Base-by-base conservation (phyloP, 1,139 yeast genomes). In the Sugiyamaella novakii region DNA sequence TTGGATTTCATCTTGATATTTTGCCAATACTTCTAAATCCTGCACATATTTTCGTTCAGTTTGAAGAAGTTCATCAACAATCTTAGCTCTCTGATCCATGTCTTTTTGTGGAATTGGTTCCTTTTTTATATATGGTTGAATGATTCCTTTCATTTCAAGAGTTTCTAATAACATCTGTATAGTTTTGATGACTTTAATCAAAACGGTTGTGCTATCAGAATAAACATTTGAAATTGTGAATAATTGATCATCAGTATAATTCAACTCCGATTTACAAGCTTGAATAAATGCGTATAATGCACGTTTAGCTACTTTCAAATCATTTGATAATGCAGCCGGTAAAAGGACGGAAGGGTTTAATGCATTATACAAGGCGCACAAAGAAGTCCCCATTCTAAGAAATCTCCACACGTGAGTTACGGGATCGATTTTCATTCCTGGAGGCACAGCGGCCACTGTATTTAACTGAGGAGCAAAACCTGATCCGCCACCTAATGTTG, bases 11-110 rank as follows among this genome's bases (percentile, higher is more conserved):
- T 77, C 74, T 64, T 83, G 84, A 68, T 88, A 94, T 38, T 70
- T 70, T 43, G 78, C 75, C 60, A 92, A 69, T 11, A 81, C 76
- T 66, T 91, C 97, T 58, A 92, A 72, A 66, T 92, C 98, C 65
- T 85, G 88, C 17, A 92, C 96, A 65, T 84, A 92, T 66, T 87
- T 89, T 57, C 98, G 76, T 68, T 92, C 99, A 1, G 96, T 88
- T 59, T 84, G 87, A 29, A 94, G 77, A 39, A 92, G 73, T 68
- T 92, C 99, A 58, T 79, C 81, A 47, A 91, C 82, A 43, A 91
- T 92, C 62, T 86, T 87, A 15, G 87, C 82, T 43, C 88, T 75
- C 41, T 54, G 55, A 37, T 60, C 64, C 33, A 49, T 49, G 12
- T 43, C 44, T 36, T 19, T 36, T 5, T 12, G 35, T 5, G 21